Evolutionary conservation across 2,329 filamentous ascomycete genomes (phyloP).

Genomic region (Trichoderma harzianum): DNA sequence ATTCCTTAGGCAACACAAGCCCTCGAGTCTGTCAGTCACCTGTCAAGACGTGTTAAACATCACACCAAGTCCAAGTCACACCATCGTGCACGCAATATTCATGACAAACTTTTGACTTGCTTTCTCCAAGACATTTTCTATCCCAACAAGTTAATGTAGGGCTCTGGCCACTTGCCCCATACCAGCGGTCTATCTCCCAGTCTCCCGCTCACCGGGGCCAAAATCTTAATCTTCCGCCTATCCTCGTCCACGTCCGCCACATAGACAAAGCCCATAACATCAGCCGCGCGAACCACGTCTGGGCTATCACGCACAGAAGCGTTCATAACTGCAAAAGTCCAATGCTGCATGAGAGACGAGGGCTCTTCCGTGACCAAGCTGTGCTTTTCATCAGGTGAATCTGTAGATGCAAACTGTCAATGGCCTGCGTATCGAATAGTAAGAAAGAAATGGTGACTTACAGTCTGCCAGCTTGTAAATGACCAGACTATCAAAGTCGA

Average conservation of each 20-base stretch:
- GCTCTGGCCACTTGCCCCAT: conserved; percentile 83
- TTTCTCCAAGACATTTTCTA: conserved; percentile 22
- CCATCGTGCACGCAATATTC: background rate
- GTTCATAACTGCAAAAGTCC: conserved; percentile 80
- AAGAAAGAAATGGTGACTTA: conserved; percentile 32
- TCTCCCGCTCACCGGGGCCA: conserved; percentile 79
- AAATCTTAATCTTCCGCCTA: conserved; percentile 72
- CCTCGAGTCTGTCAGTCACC: background rate
- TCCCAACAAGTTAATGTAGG: conserved; percentile 71
- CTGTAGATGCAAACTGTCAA: background rate
- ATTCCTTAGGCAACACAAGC: background rate
- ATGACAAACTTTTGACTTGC: background rate
- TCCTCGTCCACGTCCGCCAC: conserved; percentile 87
- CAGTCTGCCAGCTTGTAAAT: conserved; percentile 68
- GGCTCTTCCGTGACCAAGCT: conserved; percentile 63
- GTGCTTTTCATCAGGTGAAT: conserved; percentile 29
- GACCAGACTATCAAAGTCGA: conserved; percentile 70
- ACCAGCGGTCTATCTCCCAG: conserved; percentile 77
- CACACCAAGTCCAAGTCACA: no score
- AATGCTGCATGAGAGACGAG: conserved; percentile 69
- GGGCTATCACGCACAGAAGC: conserved; percentile 66
- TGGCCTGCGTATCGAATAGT: background rate
- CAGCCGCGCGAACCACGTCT: conserved; percentile 72
- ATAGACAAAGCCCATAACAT: conserved; percentile 89
- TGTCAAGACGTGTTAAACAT: background rate